A percentile compares a stretch with the other conserved stretches of the same genome.
phyloP scores from a whole-genome alignment of 169 alveolate species.

The Plasmodium vivax region DNA sequence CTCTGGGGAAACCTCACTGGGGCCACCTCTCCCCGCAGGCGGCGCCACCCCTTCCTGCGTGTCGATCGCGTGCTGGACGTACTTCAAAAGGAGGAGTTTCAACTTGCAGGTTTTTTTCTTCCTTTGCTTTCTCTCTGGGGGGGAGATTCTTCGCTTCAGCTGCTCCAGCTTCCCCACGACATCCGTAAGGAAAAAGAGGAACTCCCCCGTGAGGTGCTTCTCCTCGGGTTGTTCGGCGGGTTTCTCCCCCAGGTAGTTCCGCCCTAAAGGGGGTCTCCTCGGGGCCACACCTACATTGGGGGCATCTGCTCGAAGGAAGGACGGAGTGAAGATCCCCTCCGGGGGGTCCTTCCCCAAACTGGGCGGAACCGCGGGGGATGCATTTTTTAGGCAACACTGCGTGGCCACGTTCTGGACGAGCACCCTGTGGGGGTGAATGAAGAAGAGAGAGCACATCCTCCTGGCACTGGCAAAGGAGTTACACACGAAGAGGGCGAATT shows the following conservation, averaged over 20 bases:
- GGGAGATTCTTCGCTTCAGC: not conserved
- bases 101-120: conserved; percentile 32
- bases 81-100: not conserved
- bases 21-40: not conserved
- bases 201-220: conserved; percentile 20
- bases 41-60: not conserved
- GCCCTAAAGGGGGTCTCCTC: not conserved
- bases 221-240: not conserved
- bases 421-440: conserved; percentile 12
- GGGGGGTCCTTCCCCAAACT: not conserved
- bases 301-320: not conserved
- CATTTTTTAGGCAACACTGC: not conserved
- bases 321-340: not conserved
- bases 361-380: too few species aligned
- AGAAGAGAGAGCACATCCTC: conserved; percentile 18
- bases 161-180: not conserved
- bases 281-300: not conserved
- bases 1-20: not conserved
- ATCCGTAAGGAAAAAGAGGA: conserved; percentile 1
- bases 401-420: conserved; percentile 23
- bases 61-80: not conserved
- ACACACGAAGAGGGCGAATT: conserved; percentile 23
- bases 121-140: not conserved
- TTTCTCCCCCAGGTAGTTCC: not conserved
- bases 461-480: conserved; percentile 11